phyloP scores from a whole-genome alignment of 169 alveolate genomes.

The Plasmodium berghei region DNA sequence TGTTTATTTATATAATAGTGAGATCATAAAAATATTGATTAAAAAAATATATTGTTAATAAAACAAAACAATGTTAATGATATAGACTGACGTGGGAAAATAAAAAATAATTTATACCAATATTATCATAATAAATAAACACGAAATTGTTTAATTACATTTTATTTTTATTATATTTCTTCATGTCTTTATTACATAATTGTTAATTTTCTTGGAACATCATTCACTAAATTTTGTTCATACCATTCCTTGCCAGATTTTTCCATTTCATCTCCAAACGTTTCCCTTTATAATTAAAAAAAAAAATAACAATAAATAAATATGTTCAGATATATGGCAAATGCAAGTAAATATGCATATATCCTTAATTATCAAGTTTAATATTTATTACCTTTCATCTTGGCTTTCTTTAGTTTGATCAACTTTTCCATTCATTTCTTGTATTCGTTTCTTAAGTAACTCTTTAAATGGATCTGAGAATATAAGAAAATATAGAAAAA shows the following conservation, averaged over 20 bases:
- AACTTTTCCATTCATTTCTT: slow-evolving; percentile 13
- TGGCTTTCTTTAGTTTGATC: not conserved
- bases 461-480: slow-evolving; percentile 11
- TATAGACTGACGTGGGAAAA: too few species aligned
- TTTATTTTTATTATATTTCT: not conserved
- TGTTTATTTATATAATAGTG: too few species aligned
- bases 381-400: slow-evolving; percentile 18
- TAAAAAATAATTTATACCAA: too few species aligned
- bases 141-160: too few species aligned
- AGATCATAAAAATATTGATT: too few species aligned
- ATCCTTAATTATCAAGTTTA: not conserved
- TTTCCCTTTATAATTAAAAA: slow-evolving; percentile 9
- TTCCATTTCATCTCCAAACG: slow-evolving; percentile 36
- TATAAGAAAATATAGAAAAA: not conserved
- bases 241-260: slow-evolving; percentile 42
- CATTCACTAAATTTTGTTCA: slow-evolving; percentile 52
- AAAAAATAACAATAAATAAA: slow-evolving; percentile 7
- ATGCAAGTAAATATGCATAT: not conserved
- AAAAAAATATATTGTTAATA: too few species aligned
- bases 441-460: slow-evolving; percentile 43
- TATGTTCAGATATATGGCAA: not conserved
- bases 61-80: too few species aligned
- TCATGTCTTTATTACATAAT: slow-evolving; percentile 11
- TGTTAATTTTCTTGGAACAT: slow-evolving; percentile 66
- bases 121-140: too few species aligned